phyloP scores from a whole-genome alignment of 2,329 filamentous ascomycete genomes.

The Fusarium pseudocircinatum region DNA sequence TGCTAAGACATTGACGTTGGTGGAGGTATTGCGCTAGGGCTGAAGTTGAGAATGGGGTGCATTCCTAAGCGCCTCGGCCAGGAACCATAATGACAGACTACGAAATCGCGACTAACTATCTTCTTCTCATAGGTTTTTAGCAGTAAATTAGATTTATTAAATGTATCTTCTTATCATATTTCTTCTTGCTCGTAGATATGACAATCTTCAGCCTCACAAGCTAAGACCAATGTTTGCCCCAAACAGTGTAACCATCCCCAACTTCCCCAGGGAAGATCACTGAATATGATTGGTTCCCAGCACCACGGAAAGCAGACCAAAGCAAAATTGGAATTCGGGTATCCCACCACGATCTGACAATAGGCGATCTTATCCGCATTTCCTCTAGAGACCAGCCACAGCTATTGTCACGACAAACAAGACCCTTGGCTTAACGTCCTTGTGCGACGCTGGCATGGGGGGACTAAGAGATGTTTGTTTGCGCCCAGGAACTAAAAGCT shows the following conservation, averaged over 20 bases:
- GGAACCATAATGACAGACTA: too few relatives aligned
- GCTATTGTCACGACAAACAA: background rate
- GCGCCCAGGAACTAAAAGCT: background rate
- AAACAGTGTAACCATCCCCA: background rate
- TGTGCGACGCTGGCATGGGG: background rate
- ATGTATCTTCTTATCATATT: background rate
- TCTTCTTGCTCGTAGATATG: background rate
- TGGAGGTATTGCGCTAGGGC: background rate
- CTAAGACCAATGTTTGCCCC: background rate
- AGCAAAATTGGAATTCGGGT: background rate
- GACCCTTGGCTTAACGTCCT: background rate
- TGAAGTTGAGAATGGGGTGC: background rate
- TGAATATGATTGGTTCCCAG: background rate
- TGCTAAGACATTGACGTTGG: background rate
- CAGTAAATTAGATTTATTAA: fast-evolving
- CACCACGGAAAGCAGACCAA: background rate
- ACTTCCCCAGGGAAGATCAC: background rate
- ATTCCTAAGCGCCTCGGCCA: background rate
- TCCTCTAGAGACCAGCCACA: background rate
- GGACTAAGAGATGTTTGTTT: background rate
- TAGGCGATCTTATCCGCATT: background rate
- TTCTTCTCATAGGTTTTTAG: background rate
- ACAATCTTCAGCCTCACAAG: background rate
- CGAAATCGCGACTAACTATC: fast-evolving
- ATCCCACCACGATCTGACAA: background rate